Evolutionary conservation across 2,329 filamentous ascomycete species (phyloP), one percentile per base, ranked within the genome.

Genomic region (Colletotrichum brevisporum): DNA sequence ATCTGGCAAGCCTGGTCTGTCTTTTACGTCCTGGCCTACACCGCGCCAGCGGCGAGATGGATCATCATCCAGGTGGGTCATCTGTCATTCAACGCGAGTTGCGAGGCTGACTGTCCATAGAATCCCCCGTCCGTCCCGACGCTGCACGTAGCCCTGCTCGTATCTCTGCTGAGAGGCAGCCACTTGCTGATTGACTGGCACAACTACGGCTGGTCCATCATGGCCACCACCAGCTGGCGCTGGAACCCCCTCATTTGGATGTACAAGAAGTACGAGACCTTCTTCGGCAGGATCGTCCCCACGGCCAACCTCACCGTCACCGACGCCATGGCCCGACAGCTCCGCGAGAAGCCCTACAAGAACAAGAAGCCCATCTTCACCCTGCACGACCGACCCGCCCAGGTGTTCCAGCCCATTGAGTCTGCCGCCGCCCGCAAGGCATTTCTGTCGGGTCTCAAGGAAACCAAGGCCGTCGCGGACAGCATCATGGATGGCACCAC

Each of bases 51-150:
- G 1, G 86, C 91, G 6, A 89, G 90, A 82, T 98, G 93, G 93
- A 91, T 98, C 77, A 87, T 98, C 9, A 92, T 98, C 24, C 92
- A 93, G 83, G 90, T 91, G 77, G 63, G 80, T 68, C 21, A 61
- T 6, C 31, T 10, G 31, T 36, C 8, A 36, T 36, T 36, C 31
- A 36, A n/a, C 16, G 48, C 36, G 2, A 27, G 50, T 1, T 41
- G 13, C 52, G 15, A 12, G 6, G 31, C 55, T 70, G 24, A 70
- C 52, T 52, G 53, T 72, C 5, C 36, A 6, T 80, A 98, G 86
- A 99, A 98, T 75, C 96, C 96, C 6, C 96, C 96, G 0, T 96
- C 95, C 0, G 97, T 98, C 68, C 96, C 96, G 0, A 97, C 94
- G 0, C 88, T 99, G 24, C 88, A 91, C 59, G 84, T 98, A 45